phyloP scores from a whole-genome alignment of 768 basidiomycete genomes.

The Leccinum incarnatum region DNA sequence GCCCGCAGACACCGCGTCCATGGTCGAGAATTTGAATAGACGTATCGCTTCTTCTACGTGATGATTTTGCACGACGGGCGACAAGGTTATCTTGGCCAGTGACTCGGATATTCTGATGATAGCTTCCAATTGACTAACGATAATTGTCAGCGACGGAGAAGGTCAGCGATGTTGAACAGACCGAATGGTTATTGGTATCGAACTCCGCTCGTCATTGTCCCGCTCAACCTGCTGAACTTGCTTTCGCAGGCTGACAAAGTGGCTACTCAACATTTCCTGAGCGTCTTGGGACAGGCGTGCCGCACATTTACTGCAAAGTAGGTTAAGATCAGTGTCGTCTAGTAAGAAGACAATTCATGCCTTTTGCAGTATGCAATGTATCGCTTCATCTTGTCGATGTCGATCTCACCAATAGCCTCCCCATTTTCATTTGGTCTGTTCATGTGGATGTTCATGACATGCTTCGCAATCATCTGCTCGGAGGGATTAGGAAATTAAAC shows the following conservation, averaged over 20 bases:
- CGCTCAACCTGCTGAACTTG: conserved; percentile 94
- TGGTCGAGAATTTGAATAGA: conserved; percentile 97
- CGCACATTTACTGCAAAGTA: conserved; percentile 78
- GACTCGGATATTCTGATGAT: conserved; percentile 99
- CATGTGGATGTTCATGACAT: conserved; percentile 99
- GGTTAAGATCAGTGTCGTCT: conserved; percentile 1
- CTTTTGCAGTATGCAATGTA: conserved; percentile 96
- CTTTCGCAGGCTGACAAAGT: conserved; percentile 90
- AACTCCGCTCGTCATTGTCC: conserved; percentile 96
- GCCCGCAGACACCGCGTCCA: conserved; percentile 97
- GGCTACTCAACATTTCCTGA: conserved; percentile 93
- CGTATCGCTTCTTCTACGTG: conserved; percentile 99
- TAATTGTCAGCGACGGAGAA: conserved; percentile 2
- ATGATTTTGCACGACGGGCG: conserved; percentile 80
- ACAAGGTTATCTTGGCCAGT: conserved; percentile 89
- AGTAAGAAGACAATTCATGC: conserved; percentile 39
- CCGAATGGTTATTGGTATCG: conserved; percentile 98
- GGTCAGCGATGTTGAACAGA: conserved; percentile 35
- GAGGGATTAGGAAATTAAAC: background rate
- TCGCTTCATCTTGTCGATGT: conserved; percentile 97
- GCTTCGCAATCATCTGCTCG: conserved; percentile 86
- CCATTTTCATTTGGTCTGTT: conserved; percentile 77
- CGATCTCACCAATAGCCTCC: conserved; percentile 82
- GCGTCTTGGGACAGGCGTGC: conserved; percentile 91
- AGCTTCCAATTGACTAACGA: conserved; percentile 83